Percentiles rank a stretch among this genome's conserved stretches.
These are phyloP conservation scores for Cytospora mali DNA, from an alignment of 2,329 filamentous ascomycete species.

Conservation along the genomic window DNA sequence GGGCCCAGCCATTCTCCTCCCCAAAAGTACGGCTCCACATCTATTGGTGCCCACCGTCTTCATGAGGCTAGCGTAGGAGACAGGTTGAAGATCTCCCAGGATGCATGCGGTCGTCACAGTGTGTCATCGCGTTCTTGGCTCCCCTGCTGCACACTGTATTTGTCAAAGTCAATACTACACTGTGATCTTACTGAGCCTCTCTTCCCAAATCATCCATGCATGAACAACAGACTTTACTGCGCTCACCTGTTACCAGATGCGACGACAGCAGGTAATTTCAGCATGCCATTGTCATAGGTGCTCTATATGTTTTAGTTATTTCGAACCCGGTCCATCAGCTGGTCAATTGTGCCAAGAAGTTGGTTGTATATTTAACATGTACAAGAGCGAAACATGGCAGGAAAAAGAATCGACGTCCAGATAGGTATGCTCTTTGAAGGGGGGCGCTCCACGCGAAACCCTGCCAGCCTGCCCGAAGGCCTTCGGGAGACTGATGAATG, in stretches of 20 bases:
- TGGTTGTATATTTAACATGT: not conserved
- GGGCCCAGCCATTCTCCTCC: constrained; percentile 23
- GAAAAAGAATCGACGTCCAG: not conserved
- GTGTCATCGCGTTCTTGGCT: not conserved
- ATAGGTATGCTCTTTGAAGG: constrained; percentile 4
- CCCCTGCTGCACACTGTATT: constrained; percentile 1
- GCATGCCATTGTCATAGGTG: too few species aligned
- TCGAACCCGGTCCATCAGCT: not conserved
- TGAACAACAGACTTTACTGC: not conserved
- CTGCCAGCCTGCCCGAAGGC: constrained; percentile 24
- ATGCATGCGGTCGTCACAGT: constrained; percentile 18
- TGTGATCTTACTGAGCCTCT: not conserved
- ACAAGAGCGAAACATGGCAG: not conserved
- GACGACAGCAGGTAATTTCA: too few species aligned
- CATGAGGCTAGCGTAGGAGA: constrained; percentile 22
- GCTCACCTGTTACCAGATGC: not conserved
- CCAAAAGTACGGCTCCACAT: constrained; percentile 26
- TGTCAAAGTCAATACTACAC: not conserved
- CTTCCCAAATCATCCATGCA: too few species aligned
- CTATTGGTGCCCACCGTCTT: constrained; percentile 16
- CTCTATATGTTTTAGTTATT: not conserved
- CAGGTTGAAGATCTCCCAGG: constrained; percentile 20
- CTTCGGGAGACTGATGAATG: constrained; percentile 24
- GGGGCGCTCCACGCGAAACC: constrained; percentile 3
- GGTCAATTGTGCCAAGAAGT: not conserved